Base-by-base conservation (phyloP, 352 stramenopile genomes). In the Aphanomyces stellatus region DNA sequence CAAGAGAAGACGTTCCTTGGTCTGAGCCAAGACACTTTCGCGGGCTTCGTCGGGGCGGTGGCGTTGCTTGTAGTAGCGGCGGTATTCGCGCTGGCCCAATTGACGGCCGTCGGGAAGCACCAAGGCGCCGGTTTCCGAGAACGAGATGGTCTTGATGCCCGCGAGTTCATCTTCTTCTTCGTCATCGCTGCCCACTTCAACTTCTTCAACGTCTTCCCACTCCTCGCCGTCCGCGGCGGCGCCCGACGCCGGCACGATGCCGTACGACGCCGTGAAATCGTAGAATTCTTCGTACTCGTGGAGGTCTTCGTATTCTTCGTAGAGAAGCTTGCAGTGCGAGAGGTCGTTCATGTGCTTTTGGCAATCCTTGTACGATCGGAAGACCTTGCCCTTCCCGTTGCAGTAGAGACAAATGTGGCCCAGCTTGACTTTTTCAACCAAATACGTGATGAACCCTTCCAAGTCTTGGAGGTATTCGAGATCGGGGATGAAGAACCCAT, bases 401-500 rank as follows among this genome's bases (percentile, higher is more conserved):
- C 96, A 99, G 73, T 97, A 98, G 53, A 99, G 76, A 70, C 96
- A 99, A 55, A 90, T 88, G 56, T 97, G 91, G 15, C 94, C 94
- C 1, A 97, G 74, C 73, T 98, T 97, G 69, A 98, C 88, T 74
- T 99, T 99, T 75, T 98, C 91, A 6, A 91, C 85, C 69, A 96
- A 81, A 76, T 99, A 99, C 46, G 79, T 80, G 2, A 98, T 70
- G 24, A 98, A 74, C 0, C 94, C 95, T 68, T 96, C 80, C 11
- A 93, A 43, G 71, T 98, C 93, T 6, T 83, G 72, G 28, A 96
- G 71, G 72, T 92, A 98, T 70, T 98, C 93, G 41, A 89, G 71
- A 71, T 98, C 95, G 4, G 96, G 96, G 41, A 99, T 81, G 75
- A 96, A 98, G 74, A 98, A 98, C 28, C 90, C 94, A 76, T 98